Evolutionary conservation across 352 stramenopile species (phyloP).

Genomic region (Phytophthora pluvialis): DNA sequence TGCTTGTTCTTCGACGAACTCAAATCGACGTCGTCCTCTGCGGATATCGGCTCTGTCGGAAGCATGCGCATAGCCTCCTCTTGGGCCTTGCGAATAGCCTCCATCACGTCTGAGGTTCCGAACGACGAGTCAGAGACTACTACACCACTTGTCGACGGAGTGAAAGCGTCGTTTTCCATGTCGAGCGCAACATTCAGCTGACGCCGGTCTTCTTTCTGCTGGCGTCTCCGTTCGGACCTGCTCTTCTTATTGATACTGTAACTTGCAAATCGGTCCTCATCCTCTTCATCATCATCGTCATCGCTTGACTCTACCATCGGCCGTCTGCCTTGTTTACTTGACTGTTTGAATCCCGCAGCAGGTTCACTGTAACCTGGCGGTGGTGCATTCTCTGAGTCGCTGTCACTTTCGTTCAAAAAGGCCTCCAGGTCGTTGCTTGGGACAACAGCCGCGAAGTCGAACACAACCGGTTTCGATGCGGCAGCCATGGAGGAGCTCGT

Average conservation of each 20-base stretch:
- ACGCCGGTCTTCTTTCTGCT: slow-evolving; percentile 55
- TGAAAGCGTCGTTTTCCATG: slow-evolving; percentile 15
- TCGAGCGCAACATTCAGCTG: slow-evolving; percentile 44
- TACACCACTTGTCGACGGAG: slow-evolving; percentile 2
- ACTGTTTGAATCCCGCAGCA: not conserved
- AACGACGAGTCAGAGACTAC: slow-evolving; percentile 23
- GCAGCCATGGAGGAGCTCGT: not conserved
- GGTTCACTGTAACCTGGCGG: slow-evolving; percentile 1
- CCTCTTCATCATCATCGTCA: slow-evolving; percentile 38
- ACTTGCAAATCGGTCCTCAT: slow-evolving; percentile 49
- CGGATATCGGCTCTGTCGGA: slow-evolving; percentile 3
- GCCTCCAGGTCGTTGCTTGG: slow-evolving; percentile 54
- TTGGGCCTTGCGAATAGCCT: slow-evolving; percentile 71
- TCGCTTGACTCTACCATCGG: slow-evolving; percentile 35
- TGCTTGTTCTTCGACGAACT: slow-evolving; percentile 28
- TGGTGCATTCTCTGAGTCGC: slow-evolving; percentile 45
- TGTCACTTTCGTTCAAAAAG: slow-evolving; percentile 75
- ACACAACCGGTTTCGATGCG: not conserved
- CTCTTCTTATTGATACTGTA: slow-evolving; percentile 59
- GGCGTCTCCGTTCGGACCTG: slow-evolving; percentile 37
- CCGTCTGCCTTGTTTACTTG: slow-evolving; percentile 2
- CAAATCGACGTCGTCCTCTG: slow-evolving; percentile 8
- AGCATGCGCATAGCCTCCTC: slow-evolving; percentile 76
- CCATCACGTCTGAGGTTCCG: slow-evolving; percentile 59
- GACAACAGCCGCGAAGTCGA: slow-evolving; percentile 23